These are phyloP conservation scores for Kernera saxatilis DNA, from an alignment of 345 rosid species.

Conservation along the genomic window DNA sequence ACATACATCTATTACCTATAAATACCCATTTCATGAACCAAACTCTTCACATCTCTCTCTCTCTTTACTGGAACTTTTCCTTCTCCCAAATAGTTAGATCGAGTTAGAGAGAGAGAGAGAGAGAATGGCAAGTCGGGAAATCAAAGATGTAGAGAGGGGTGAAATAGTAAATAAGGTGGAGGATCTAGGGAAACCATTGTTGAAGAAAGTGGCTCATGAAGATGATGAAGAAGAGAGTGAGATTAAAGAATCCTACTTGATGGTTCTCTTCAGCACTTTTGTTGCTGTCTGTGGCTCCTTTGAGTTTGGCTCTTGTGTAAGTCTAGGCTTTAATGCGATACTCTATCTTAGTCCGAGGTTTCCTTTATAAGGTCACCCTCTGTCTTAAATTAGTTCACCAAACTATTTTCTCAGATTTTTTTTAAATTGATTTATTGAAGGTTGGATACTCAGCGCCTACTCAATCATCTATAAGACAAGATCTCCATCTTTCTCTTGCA, in stretches of 20 bases:
- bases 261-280: constrained; percentile 71
- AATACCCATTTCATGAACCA: constrained; percentile 9
- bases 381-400: not conserved
- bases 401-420: not conserved
- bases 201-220: constrained; percentile 22
- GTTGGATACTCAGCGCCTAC: constrained; percentile 95
- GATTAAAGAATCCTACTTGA: constrained; percentile 40
- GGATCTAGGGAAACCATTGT: constrained; percentile 43
- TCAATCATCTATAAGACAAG: constrained; percentile 75
- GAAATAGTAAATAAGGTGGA: constrained; percentile 31
- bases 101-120: not conserved
- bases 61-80: not conserved
- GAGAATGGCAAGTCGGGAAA: constrained; percentile 41
- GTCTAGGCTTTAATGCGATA: constrained; percentile 18
- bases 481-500: constrained; percentile 65
- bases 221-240: constrained; percentile 24
- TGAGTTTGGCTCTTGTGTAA: constrained; percentile 89
- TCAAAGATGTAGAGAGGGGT: constrained; percentile 46
- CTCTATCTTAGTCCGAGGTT: not conserved
- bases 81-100: not conserved
- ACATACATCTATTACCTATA: constrained; percentile 11
- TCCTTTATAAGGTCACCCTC: not conserved
- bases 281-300: constrained; percentile 90
- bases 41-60: constrained; percentile 14
- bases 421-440: constrained; percentile 43